phyloP scores from a whole-genome alignment of 495 filamentous ascomycete species.

The Schizothecium vesticola region DNA sequence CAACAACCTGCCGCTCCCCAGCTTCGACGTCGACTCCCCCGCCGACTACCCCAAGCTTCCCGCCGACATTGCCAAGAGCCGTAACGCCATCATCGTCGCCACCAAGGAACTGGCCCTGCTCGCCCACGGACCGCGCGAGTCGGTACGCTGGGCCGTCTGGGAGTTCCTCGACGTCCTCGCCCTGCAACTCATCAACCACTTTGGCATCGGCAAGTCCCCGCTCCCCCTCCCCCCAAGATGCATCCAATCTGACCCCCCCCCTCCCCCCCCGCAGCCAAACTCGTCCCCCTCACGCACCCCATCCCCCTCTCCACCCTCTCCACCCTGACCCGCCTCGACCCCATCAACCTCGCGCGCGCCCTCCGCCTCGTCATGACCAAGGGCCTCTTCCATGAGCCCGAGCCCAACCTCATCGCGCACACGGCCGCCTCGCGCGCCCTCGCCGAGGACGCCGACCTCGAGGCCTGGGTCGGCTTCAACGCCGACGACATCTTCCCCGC shows the following conservation, averaged over 20 bases:
- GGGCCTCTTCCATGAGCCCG: slow-evolving; percentile 51
- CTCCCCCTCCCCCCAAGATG: background rate
- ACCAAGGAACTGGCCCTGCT: slow-evolving; percentile 36
- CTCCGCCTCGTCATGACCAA: slow-evolving; percentile 54
- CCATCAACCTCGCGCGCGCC: slow-evolving; percentile 44
- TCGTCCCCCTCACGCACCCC: slow-evolving; percentile 34
- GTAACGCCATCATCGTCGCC: slow-evolving; percentile 34
- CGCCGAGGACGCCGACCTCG: slow-evolving; percentile 36
- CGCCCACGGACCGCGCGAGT: slow-evolving; percentile 39
- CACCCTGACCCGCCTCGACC: slow-evolving; percentile 33
- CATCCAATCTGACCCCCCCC: slow-evolving; percentile 1
- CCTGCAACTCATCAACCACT: slow-evolving; percentile 37
- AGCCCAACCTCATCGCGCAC: slow-evolving; percentile 47
- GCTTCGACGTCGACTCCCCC: slow-evolving; percentile 34
- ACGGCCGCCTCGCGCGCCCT: slow-evolving; percentile 45
- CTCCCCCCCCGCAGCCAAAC: slow-evolving; percentile 25
- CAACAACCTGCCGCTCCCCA: slow-evolving; percentile 32
- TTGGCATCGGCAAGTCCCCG: slow-evolving; percentile 30
- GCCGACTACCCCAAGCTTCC: slow-evolving; percentile 37
- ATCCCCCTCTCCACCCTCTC: slow-evolving; percentile 43
- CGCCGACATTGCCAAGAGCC: slow-evolving; percentile 31
- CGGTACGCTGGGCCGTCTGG: slow-evolving; percentile 39
- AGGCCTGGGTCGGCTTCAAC: slow-evolving; percentile 48
- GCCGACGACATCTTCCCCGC: slow-evolving; percentile 48
- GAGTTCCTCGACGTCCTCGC: slow-evolving; percentile 38